A percentile compares a stretch with the other conserved stretches of the same genome.
Evolutionary conservation across 345 rosid species (phyloP).

Genomic region (Salix arbutifolia): DNA sequence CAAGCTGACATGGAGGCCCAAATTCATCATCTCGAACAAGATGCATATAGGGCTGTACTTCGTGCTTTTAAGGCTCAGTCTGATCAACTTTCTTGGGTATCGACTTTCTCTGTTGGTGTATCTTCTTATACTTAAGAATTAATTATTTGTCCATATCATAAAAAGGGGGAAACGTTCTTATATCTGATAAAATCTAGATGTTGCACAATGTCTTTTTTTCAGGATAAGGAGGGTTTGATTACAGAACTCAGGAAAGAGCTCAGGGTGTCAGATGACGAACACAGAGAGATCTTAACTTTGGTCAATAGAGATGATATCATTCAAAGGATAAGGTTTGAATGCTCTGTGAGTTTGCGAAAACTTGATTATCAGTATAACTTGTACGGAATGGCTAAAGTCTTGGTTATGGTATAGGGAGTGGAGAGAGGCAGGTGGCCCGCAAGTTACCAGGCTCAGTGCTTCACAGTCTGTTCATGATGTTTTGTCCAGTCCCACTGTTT

Average conservation of each 20-base stretch:
- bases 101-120: slow-evolving; percentile 11
- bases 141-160: neutral
- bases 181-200: slow-evolving; percentile 1
- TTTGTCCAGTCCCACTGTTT: slow-evolving; percentile 66
- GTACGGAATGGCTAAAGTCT: slow-evolving; percentile 2
- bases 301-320: slow-evolving; percentile 85
- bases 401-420: slow-evolving; percentile 57
- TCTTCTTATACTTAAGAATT: neutral
- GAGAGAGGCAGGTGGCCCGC: slow-evolving; percentile 75
- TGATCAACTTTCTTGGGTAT: slow-evolving; percentile 97
- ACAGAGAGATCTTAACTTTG: slow-evolving; percentile 75
- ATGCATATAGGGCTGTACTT: slow-evolving; percentile 86
- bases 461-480: slow-evolving; percentile 55
- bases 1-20: slow-evolving; percentile 72
- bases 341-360: slow-evolving; percentile 15
- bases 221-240: slow-evolving; percentile 94
- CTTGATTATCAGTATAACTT: slow-evolving; percentile 4
- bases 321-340: slow-evolving; percentile 66
- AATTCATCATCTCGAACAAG: slow-evolving; percentile 91
- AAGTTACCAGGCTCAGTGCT: slow-evolving; percentile 48
- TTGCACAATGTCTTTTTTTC: slow-evolving; percentile 5
- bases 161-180: neutral
- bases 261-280: slow-evolving; percentile 95
- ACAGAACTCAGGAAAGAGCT: slow-evolving; percentile 93
- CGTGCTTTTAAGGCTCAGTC: slow-evolving; percentile 98